Evolutionary conservation across 2,329 filamentous ascomycete genomes (phyloP).

Genomic region (Chaetomiaceae sp.): DNA sequence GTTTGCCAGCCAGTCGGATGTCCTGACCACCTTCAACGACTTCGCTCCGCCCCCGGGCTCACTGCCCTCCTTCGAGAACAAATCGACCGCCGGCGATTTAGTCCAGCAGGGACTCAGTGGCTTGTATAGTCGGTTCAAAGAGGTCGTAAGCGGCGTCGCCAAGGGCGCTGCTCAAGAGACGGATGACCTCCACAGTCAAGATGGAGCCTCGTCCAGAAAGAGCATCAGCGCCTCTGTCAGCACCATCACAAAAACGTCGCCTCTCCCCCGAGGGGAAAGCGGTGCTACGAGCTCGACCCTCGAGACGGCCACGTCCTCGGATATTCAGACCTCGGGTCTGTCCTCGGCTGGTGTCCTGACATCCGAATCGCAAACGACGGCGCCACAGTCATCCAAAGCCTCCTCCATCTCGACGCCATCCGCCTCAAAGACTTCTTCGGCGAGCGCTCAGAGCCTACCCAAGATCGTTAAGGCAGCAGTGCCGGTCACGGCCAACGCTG

Average conservation of each 20-base stretch:
- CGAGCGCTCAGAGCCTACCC: conserved; percentile 38
- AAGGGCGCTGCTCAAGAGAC: conserved; percentile 29
- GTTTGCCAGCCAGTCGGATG: conserved; percentile 77
- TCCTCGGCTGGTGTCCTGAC: conserved; percentile 35
- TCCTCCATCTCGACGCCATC: conserved; percentile 46
- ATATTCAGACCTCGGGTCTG: conserved; percentile 34
- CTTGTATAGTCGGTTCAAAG: conserved; percentile 78
- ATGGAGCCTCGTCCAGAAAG: conserved; percentile 41
- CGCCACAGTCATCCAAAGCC: conserved; percentile 42
- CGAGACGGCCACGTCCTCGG: conserved; percentile 32
- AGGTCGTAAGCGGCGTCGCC: conserved; percentile 69
- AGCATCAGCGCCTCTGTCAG: conserved; percentile 39
- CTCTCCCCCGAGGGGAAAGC: conserved; percentile 28
- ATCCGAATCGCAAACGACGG: conserved; percentile 40
- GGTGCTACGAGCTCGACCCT: conserved; percentile 33
- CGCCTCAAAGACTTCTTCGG: conserved; percentile 40
- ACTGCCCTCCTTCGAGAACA: conserved; percentile 58
- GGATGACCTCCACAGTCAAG: conserved; percentile 41
- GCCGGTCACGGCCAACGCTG: conserved; percentile 41
- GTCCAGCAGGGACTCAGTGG: conserved; percentile 85
- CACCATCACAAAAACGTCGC: conserved; percentile 30
- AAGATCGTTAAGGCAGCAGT: conserved; percentile 42
- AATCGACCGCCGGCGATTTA: conserved; percentile 65
- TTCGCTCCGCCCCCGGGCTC: conserved; percentile 67
- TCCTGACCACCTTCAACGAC: conserved; percentile 90